phyloP scores from a whole-genome alignment of 371 early-diverging fungal species.

The Rhizomucor miehei region DNA sequence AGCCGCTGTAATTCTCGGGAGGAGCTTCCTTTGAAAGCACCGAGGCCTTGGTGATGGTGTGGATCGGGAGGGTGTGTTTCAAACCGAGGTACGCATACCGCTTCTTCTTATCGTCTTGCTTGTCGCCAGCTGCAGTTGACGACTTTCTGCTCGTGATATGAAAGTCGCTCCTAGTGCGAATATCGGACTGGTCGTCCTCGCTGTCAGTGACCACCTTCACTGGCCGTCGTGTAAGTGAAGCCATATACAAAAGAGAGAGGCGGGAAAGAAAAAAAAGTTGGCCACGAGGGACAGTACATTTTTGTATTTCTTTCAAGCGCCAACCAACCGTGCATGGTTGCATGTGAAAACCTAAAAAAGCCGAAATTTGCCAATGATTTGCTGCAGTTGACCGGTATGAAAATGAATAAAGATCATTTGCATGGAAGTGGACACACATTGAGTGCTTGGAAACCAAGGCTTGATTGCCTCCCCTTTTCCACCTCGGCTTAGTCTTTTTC shows the following conservation, averaged over 20 bases:
- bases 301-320: too few relatives aligned
- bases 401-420: too few relatives aligned
- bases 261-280: neutral
- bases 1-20: conserved; percentile 73
- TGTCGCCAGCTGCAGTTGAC: conserved; percentile 25
- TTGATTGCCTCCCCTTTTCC: too few relatives aligned
- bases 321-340: too few relatives aligned
- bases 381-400: too few relatives aligned
- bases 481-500: too few relatives aligned
- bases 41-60: conserved; percentile 57
- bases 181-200: conserved; percentile 47
- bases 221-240: conserved; percentile 17
- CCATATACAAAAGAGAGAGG: neutral
- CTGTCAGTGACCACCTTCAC: conserved; percentile 46
- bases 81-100: conserved; percentile 24
- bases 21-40: conserved; percentile 75
- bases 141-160: conserved; percentile 34
- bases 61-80: conserved; percentile 64
- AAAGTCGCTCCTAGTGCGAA: conserved; percentile 33
- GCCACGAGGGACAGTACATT: too few relatives aligned
- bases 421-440: too few relatives aligned
- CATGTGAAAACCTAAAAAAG: too few relatives aligned
- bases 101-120: conserved; percentile 31
- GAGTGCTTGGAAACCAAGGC: too few relatives aligned
- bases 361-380: too few relatives aligned